phyloP scores from a whole-genome alignment of 805 yeast species.

The Metschnikowia similis region DNA sequence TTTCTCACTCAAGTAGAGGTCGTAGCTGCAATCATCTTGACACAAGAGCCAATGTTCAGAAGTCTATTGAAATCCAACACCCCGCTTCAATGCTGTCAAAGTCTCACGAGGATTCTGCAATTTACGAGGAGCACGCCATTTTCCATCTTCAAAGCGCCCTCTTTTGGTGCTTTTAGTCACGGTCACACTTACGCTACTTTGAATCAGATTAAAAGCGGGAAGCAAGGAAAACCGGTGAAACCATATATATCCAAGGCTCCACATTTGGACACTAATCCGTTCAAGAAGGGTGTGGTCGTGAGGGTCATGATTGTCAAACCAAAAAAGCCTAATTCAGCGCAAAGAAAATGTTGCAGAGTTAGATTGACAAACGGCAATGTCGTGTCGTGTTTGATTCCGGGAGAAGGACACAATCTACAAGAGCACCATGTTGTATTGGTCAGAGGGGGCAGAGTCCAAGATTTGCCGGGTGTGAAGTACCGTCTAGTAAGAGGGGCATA shows the following conservation, averaged over 20 bases:
- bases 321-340: constrained; percentile 97
- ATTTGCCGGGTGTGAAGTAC: constrained; percentile 96
- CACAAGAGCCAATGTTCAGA: constrained; percentile 12
- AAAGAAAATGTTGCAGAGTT: constrained; percentile 94
- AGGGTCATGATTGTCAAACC: constrained; percentile 95
- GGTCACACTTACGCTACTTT: constrained; percentile 63
- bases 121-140: constrained; percentile 8
- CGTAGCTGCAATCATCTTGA: neutral
- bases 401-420: constrained; percentile 97
- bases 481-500: constrained; percentile 89
- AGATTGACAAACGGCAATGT: constrained; percentile 85
- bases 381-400: constrained; percentile 91
- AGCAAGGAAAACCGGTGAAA: constrained; percentile 43
- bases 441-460: constrained; percentile 98
- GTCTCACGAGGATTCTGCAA: constrained; percentile 3
- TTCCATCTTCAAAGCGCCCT: constrained; percentile 16
- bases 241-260: constrained; percentile 64
- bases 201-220: constrained; percentile 73
- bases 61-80: constrained; percentile 10
- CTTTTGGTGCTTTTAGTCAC: constrained; percentile 6
- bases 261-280: constrained; percentile 77
- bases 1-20: constrained; percentile 5
- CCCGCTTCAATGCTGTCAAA: constrained; percentile 5
- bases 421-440: constrained; percentile 95
- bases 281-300: constrained; percentile 87